Evolutionary conservation across 179 eudicot genomes (phyloP).

Genomic region (Spergularia azorica): DNA sequence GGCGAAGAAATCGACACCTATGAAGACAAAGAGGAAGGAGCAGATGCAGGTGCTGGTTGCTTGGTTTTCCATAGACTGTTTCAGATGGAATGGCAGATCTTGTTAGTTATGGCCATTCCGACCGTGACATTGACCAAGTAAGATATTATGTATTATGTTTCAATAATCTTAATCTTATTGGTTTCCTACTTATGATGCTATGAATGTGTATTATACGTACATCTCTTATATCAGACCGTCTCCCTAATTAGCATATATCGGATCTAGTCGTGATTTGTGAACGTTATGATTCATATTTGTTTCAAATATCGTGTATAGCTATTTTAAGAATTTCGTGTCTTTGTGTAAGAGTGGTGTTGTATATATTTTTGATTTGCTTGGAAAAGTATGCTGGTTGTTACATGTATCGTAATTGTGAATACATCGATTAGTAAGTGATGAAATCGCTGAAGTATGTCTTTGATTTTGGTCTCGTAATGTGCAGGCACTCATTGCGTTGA

Average conservation of each 20-base stretch:
- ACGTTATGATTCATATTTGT: no score
- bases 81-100: conserved; percentile 99
- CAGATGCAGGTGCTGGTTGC: conserved; percentile 26
- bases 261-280: no score
- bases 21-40: conserved; percentile 29
- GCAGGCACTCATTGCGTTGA: conserved; percentile 75
- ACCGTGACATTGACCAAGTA: conserved; percentile 81
- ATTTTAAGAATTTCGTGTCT: no score
- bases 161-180: not conserved
- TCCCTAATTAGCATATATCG: no score
- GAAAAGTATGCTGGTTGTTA: no score
- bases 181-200: not conserved
- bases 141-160: not conserved
- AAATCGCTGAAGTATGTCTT: not conserved
- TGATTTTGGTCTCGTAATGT: not conserved
- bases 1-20: conserved; percentile 27
- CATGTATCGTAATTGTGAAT: no score
- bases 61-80: conserved; percentile 36
- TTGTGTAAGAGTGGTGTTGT: no score
- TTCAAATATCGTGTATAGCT: no score
- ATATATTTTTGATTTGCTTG: no score
- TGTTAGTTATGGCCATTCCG: conserved; percentile 67
- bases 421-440: not conserved
- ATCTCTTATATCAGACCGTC: no score
- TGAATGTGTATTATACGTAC: not conserved